Conservation (phyloP, 2,329 filamentous ascomycete species). For the Neurospora sp. region DNA sequence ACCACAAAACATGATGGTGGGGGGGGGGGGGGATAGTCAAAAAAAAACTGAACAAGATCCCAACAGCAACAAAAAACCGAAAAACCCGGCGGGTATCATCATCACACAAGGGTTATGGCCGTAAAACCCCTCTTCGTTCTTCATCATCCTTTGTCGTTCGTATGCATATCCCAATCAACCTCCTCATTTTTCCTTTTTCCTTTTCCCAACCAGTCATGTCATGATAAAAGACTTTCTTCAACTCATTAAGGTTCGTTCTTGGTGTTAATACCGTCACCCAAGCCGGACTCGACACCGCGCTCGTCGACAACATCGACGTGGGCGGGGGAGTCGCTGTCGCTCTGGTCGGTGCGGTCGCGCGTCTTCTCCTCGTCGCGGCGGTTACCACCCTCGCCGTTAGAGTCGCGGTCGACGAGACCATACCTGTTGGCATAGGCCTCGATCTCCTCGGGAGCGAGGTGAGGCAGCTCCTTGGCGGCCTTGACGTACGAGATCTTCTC, state of each 20-base stretch:
- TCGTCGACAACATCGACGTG: conserved; percentile 2
- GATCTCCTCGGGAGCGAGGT: conserved; percentile 39
- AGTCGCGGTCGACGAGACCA: conserved; percentile 16
- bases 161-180: background rate
- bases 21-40: background rate
- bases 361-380: background rate
- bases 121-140: background rate
- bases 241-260: background rate
- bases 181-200: background rate
- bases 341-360: background rate
- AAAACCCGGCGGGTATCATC: background rate
- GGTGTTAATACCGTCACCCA: conserved; percentile 1
- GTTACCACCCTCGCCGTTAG: background rate
- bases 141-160: background rate
- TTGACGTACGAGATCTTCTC: conserved; percentile 52
- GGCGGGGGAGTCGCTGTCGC: background rate
- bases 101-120: background rate
- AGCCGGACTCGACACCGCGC: background rate
- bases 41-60: background rate
- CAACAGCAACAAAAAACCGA: background rate
- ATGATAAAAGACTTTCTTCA: background rate
- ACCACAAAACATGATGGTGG: background rate
- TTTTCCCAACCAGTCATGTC: background rate
- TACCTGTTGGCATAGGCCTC: conserved; percentile 34
- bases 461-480: conserved; percentile 46